phyloP scores from a whole-genome alignment of 2,329 filamentous ascomycete genomes.

The Colletotrichum sp. region DNA sequence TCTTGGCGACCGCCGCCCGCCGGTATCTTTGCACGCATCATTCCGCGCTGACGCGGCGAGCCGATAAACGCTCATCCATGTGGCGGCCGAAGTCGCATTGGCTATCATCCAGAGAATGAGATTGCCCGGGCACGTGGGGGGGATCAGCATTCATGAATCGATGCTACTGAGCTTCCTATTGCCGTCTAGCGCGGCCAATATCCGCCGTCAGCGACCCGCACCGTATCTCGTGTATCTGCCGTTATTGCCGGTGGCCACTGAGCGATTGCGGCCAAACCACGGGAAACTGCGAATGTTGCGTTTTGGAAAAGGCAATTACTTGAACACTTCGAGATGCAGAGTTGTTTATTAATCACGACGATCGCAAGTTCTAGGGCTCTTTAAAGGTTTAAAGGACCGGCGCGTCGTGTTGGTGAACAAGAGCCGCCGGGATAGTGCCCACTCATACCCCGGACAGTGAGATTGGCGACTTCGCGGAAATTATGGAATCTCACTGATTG shows the following conservation, averaged over 20 bases:
- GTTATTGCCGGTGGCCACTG: not conserved
- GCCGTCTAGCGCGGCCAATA: not conserved
- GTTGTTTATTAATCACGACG: not conserved
- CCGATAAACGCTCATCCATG: not conserved
- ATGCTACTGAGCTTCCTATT: not conserved
- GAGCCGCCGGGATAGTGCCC: too few relatives aligned
- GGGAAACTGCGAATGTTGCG: too few relatives aligned
- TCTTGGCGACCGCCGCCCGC: not conserved
- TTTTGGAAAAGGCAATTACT: too few relatives aligned
- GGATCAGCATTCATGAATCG: not conserved
- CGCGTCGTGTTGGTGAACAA: too few relatives aligned
- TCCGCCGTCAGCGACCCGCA: not conserved
- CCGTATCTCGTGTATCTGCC: not conserved
- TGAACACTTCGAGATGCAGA: not conserved
- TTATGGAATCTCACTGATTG: too few relatives aligned
- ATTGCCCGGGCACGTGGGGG: not conserved
- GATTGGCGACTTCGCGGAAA: too few relatives aligned
- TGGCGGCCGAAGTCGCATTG: not conserved
- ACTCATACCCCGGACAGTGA: too few relatives aligned
- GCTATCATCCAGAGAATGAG: not conserved
- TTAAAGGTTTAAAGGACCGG: too few relatives aligned
- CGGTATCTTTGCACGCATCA: not conserved
- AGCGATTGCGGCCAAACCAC: not conserved
- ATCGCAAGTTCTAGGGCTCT: not conserved
- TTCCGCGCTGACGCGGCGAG: not conserved